Evolutionary conservation across 805 yeast genomes (phyloP).

Genomic region (Yamadazyma akitaensis): DNA sequence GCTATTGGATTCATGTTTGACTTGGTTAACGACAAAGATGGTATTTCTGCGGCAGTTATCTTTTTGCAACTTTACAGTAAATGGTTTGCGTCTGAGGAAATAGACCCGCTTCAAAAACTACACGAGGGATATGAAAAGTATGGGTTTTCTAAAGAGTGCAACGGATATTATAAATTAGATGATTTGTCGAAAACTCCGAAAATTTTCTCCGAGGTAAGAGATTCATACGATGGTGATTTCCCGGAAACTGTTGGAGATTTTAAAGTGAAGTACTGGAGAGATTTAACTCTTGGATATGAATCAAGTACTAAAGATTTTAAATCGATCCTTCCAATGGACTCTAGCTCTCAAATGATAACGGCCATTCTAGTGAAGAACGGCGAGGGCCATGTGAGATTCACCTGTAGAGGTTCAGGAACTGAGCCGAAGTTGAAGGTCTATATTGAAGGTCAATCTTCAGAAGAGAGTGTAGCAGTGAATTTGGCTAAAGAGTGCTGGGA

Average conservation of each 20-base stretch:
- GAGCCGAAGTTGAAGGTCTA: constrained; percentile 93
- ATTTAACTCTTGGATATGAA: constrained; percentile 79
- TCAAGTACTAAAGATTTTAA: constrained; percentile 54
- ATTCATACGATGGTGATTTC: constrained; percentile 19
- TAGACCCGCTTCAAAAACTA: constrained; percentile 48
- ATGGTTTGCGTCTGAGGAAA: constrained; percentile 21
- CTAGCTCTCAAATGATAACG: constrained; percentile 84
- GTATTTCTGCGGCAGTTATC: constrained; percentile 73
- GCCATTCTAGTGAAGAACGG: constrained; percentile 36
- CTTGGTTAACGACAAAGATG: constrained; percentile 87
- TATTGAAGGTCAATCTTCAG: constrained; percentile 65
- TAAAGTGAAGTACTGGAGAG: constrained; percentile 67
- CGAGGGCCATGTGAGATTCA: constrained; percentile 52
- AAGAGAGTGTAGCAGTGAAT: constrained; percentile 44
- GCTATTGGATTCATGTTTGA: constrained; percentile 94
- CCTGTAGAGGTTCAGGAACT: constrained; percentile 93
- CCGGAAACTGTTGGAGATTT: constrained; percentile 60
- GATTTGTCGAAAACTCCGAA: constrained; percentile 47
- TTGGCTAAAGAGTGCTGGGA: constrained; percentile 69
- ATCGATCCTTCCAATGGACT: constrained; percentile 70
- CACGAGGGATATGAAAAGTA: constrained; percentile 57
- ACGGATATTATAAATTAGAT: constrained; percentile 76
- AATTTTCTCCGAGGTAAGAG: constrained; percentile 57
- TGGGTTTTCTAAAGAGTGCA: constrained; percentile 82
- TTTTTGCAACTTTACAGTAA: constrained; percentile 65